Evolutionary conservation across 176 grass and related monocot genomes (phyloP), one percentile per base, ranked within the genome.

Genomic region (Oryza coarctata): DNA sequence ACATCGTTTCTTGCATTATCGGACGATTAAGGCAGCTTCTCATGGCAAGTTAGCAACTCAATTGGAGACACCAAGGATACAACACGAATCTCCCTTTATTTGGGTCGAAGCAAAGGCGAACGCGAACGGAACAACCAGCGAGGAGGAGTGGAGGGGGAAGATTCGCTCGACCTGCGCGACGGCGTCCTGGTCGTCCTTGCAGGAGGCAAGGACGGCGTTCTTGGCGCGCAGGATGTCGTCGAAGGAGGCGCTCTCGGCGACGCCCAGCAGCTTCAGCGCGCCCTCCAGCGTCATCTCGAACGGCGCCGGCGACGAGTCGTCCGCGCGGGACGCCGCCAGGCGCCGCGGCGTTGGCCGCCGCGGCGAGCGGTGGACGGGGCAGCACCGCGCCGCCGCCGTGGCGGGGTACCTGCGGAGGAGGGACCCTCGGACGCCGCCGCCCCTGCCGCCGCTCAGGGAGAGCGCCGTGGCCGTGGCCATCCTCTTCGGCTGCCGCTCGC

Each of bases 151-250:
- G 81, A 71, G 0, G 43, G 76, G 3, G 82, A 39, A 39, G 28
- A 39, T 70, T 60, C 14, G 28, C 11, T 7, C 39, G 32, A 99
- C 93, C 93, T 95, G 87, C 57, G 93, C 91, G 52, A 86, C 89
- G 79, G 96, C 87, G 72, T 95, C 83, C 77, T 67, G 87, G 80
- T 99, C 96, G 70, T 93, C 93, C 96, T 94, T 89, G 87, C 88
- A 93, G 69, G 96, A 83, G 43, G 93, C 89, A 22, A 89, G 84
- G 63, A 95, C 86, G 71, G 77, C 83, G 79, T 92, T 99, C 91
- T 99, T 99, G 20, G 96, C 93, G 30, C 96, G 87, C 9, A 99
- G 87, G 78, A 99, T 99, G 52, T 99, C 97, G 20, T 99, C 97
- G 58, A 99, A 99, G 57, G 92, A 90, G 5, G 93, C 89, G 36